Evolutionary conservation across 1,284 basidiomycete species (phyloP), one percentile per base, ranked within the genome.

Genomic region (Moesziomyces antarcticus): DNA sequence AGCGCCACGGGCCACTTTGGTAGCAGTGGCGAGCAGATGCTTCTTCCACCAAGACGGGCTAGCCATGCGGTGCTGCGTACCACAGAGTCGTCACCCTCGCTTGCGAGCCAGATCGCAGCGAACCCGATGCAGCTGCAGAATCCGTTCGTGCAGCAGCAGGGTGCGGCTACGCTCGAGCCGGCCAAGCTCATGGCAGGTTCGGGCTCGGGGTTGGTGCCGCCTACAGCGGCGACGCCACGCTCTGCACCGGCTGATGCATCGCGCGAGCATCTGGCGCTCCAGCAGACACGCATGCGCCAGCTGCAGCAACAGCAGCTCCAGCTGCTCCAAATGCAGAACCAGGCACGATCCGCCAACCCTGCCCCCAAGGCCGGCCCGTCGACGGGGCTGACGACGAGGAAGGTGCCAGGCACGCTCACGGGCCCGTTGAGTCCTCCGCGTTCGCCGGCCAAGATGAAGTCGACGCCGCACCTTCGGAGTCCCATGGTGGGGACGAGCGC

Each of bases 71-170:
- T 53, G 9, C 25, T 73, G 50, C 50, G 55, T 24, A 40, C 60
- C 4, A 48, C 64, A 21, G 69, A 66, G 9, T 67, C 69, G 20
- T 56, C 55, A 14, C 69, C 69, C 5, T 73, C 69, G 8, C 46
- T 73, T 22, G 71, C 71, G 3, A 52, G 54, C 11, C 61, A 68
- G 61, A 73, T 73, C 27, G 65, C 61, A 5, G 65, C 65, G n/a
- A 73, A 73, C 25, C 71, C 71, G 43, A 73, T 73, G 71, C 71
- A 69, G 49, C 52, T 73, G 44, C 71, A 73, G 43, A 61, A 62
- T 18, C 71, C 65, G 3, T 68, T 65, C 51, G 22, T 25, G 37
- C 57, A 65, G 55, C 52, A 46, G 56, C 48, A 57, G 21, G 56
- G 46, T 9, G 43, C 57, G 33, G 43, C 60, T 5, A 68, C 57